phyloP scores from a whole-genome alignment of 495 filamentous ascomycete genomes.

The Platismatia glauca region DNA sequence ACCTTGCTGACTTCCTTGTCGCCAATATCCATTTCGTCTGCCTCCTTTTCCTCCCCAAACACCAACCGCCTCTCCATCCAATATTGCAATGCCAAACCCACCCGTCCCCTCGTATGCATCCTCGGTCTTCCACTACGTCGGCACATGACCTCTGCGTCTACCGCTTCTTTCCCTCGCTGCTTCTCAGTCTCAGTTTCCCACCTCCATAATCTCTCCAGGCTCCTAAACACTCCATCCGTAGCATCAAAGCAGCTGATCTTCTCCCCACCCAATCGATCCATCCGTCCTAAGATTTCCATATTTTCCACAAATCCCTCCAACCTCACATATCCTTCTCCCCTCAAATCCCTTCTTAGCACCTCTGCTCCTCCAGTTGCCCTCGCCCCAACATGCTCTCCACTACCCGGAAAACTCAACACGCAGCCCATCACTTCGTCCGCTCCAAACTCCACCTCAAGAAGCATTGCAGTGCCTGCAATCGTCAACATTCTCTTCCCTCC shows the following conservation, averaged over 20 bases:
- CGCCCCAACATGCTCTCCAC: slow-evolving; percentile 36
- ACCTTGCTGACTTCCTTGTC: background rate
- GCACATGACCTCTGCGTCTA: slow-evolving; percentile 49
- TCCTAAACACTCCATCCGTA: slow-evolving; percentile 66
- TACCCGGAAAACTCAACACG: slow-evolving; percentile 38
- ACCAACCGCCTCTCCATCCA: slow-evolving; percentile 61
- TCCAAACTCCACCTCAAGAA: slow-evolving; percentile 44
- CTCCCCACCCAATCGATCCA: slow-evolving; percentile 72
- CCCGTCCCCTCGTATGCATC: slow-evolving; percentile 61
- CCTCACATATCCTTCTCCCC: slow-evolving; percentile 31
- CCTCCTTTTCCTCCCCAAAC: slow-evolving; percentile 29
- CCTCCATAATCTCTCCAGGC: slow-evolving; percentile 53
- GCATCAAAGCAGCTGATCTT: slow-evolving; percentile 84
- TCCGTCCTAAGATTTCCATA: slow-evolving; percentile 62
- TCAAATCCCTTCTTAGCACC: slow-evolving; percentile 44
- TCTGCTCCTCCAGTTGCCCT: slow-evolving; percentile 39
- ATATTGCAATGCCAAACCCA: slow-evolving; percentile 78
- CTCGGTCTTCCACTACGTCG: slow-evolving; percentile 64
- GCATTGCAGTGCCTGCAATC: slow-evolving; percentile 58
- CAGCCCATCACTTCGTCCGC: slow-evolving; percentile 39
- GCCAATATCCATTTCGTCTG: slow-evolving; percentile 24
- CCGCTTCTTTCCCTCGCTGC: slow-evolving; percentile 33
- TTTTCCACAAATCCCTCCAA: slow-evolving; percentile 69
- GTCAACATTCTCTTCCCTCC: slow-evolving; percentile 47
- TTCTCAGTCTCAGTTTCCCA: slow-evolving; percentile 57